A percentile compares a stretch with the other conserved stretches of the same genome.
Evolutionary conservation across 2,329 filamentous ascomycete species (phyloP).

Genomic region (Ceratocystis colombiana): DNA sequence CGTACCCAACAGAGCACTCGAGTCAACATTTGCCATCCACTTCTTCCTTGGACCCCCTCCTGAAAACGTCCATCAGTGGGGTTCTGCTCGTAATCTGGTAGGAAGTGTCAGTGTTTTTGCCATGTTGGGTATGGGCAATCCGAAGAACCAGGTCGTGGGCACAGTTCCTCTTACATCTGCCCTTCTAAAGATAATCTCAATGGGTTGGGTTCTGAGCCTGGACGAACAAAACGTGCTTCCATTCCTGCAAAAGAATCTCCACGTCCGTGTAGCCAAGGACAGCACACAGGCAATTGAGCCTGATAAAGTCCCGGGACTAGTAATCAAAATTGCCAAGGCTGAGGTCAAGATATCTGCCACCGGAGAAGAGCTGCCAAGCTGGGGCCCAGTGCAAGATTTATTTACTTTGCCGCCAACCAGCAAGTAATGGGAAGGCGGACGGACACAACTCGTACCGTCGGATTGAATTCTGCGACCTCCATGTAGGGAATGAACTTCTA

Average conservation of each 20-base stretch:
- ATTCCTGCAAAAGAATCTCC: conserved; percentile 36
- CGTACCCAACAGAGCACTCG: conserved; percentile 50
- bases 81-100: conserved; percentile 44
- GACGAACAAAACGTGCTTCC: conserved; percentile 34
- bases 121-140: conserved; percentile 29
- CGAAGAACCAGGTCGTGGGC: conserved; percentile 30
- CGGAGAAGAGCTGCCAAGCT: conserved; percentile 34
- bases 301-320: conserved; percentile 32
- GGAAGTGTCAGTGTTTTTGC: conserved; percentile 52
- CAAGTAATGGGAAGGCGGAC: not conserved
- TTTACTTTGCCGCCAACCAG: conserved; percentile 24
- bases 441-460: not conserved
- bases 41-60: conserved; percentile 54
- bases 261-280: conserved; percentile 31
- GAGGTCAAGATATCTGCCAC: conserved; percentile 32
- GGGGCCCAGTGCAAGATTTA: conserved; percentile 31
- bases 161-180: conserved; percentile 44
- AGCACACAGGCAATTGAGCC: conserved; percentile 29
- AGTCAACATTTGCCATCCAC: conserved; percentile 52
- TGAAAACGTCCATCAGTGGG: conserved; percentile 41
- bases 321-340: conserved; percentile 35
- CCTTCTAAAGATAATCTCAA: conserved; percentile 37
- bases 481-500: not conserved
- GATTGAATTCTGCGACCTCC: not conserved
- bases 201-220: conserved; percentile 34